Percentiles rank a stretch among this genome's conserved stretches.
Conservation (phyloP, 2,329 filamentous ascomycete species). For the Calonectria pteridis region DNA sequence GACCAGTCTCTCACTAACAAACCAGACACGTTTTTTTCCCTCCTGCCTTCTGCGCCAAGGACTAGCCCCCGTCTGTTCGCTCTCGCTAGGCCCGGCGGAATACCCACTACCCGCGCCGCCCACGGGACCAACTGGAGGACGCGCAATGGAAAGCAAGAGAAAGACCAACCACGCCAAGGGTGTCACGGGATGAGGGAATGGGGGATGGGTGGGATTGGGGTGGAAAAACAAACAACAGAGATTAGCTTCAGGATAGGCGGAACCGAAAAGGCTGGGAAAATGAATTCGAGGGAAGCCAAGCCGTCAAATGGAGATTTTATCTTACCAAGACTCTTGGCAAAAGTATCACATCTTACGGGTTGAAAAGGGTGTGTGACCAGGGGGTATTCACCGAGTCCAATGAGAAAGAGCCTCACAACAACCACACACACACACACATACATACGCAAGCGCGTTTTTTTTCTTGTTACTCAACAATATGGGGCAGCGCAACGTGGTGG, state of each 20-base stretch:
- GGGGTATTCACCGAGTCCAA: neutral
- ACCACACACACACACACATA: neutral
- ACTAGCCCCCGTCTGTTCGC: neutral
- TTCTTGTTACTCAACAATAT: neutral
- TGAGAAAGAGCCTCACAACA: neutral
- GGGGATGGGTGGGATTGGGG: neutral
- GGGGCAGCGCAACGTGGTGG: neutral
- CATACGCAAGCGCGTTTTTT: neutral
- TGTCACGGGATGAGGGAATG: neutral
- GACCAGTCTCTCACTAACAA: neutral
- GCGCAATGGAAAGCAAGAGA: neutral
- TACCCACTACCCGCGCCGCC: neutral
- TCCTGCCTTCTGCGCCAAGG: neutral
- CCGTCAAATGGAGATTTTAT: neutral
- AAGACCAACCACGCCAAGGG: neutral
- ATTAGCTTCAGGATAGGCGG: neutral
- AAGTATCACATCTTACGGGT: neutral
- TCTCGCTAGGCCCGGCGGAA: neutral
- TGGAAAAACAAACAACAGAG: constrained; percentile 2
- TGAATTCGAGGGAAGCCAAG: neutral
- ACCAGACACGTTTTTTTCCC: neutral
- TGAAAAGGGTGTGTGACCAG: neutral
- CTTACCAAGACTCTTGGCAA: neutral
- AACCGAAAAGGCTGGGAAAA: neutral
- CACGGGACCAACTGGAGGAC: neutral